Percentiles rank a stretch among this genome's conserved stretches.
Conservation (phyloP, 305 asterid genomes). For the Coffea humblotiana region DNA sequence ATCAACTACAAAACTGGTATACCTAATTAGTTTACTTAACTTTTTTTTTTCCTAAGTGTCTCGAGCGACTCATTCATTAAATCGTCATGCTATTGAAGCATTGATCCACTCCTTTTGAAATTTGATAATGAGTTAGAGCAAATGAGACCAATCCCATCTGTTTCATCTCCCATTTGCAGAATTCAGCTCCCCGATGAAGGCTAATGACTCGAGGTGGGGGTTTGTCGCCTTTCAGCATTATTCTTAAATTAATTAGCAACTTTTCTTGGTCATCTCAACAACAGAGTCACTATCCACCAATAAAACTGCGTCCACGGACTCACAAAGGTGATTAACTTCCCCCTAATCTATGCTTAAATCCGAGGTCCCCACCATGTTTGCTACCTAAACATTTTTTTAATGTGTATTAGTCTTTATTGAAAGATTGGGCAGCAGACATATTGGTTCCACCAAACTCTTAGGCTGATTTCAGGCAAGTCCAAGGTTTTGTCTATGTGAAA, state of each 20-base stretch:
- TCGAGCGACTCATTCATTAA: neutral
- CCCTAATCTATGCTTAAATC: slow-evolving; percentile 39
- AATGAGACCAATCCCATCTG: neutral
- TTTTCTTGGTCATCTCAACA: slow-evolving; percentile 63
- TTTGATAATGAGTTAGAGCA: neutral
- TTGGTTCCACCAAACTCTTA: slow-evolving; percentile 51
- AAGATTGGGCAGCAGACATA: neutral
- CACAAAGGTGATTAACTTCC: slow-evolving; percentile 26
- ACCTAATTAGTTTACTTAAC: neutral
- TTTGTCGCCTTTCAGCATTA: slow-evolving; percentile 42
- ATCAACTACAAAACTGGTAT: no score
- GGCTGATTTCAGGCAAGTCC: slow-evolving; percentile 59
- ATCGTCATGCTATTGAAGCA: neutral
- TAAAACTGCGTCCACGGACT: slow-evolving; percentile 39
- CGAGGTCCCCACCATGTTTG: slow-evolving; percentile 47
- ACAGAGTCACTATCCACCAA: slow-evolving; percentile 27
- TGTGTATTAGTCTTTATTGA: slow-evolving; percentile 2
- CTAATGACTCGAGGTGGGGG: neutral
- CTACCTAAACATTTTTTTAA: slow-evolving; percentile 20
- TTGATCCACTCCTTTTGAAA: neutral
- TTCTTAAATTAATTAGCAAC: slow-evolving; percentile 19
- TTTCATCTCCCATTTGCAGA: neutral
- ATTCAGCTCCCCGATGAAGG: neutral
- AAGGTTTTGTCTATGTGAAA: slow-evolving; percentile 50
- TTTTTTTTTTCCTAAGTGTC: neutral